Evolutionary conservation across 805 yeast species (phyloP), one percentile per base, ranked within the genome.

Genomic region (Saccharomycopsis oosterbeekiorum): DNA sequence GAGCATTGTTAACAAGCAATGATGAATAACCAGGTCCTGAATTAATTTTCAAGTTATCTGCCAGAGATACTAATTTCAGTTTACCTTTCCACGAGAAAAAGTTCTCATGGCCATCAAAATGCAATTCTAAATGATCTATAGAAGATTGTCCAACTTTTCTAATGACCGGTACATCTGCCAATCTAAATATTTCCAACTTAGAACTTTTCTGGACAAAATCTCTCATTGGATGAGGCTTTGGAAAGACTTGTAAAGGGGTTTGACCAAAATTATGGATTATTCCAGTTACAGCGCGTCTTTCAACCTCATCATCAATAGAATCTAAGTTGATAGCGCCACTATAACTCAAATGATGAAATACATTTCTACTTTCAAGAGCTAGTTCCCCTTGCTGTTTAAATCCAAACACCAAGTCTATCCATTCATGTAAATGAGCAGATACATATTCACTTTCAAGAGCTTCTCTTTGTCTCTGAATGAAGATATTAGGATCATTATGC

Each of bases 251-350:
- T 57, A 80, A 69, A 1, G 97, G 97, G 0, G 96, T 90, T 69
- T 90, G 97, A 0, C 97, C 97, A 76, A 90, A 90, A 71, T 90
- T 90, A 69, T 91, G 94, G 58, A 90, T 90, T 67, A 88, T 87
- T 1, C 96, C 92, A 24, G 89, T 86, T 2, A 87, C 78, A 0
- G 96, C 93, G 43, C 84, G 76, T 65, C 85, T 79, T 71, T 90
- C 96, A 64, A 80, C 78, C 42, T 84, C 89, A 68, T 89, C 92
- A 63, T 81, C 78, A 61, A 90, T 85, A 24, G 78, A 78, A 64
- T 89, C 96, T 59, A 90, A 73, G 69, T 90, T 84, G 19, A 88
- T 84, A 0, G 92, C 89, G 1, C 97, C 97, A 59, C 86, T 86
- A 69, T 90, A 90, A 60, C 96, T 88, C 65, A 88, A 76, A 70